Evolutionary conservation across 163 green algal genomes (phyloP).

Genomic region (Chlorella variabilis): DNA sequence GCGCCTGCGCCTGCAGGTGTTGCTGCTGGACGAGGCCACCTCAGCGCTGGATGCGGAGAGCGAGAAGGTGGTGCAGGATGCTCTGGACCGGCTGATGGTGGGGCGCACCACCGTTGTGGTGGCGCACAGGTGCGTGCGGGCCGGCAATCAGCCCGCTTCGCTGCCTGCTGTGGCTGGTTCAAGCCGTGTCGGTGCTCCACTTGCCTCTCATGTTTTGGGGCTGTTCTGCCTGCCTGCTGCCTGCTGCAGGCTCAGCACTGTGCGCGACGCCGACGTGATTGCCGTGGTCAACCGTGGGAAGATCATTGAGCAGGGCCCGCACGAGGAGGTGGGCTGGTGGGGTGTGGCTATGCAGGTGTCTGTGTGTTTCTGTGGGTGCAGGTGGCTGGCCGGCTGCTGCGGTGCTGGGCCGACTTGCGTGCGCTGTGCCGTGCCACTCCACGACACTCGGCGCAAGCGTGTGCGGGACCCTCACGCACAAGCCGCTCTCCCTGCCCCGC

Average conservation of each 20-base stretch:
- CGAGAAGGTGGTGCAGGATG: conserved; percentile 67
- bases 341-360: not conserved
- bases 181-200: too few species aligned
- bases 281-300: conserved; percentile 84
- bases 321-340: conserved; percentile 5
- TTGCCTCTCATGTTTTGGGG: too few species aligned
- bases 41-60: conserved; percentile 70
- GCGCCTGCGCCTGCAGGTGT: too few species aligned
- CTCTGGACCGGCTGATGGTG: conserved; percentile 59
- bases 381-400: too few species aligned
- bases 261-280: conserved; percentile 84
- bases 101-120: conserved; percentile 80
- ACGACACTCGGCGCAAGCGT: too few species aligned
- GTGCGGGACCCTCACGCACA: too few species aligned
- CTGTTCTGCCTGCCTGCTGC: not conserved
- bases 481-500: too few species aligned
- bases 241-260: conserved; percentile 74
- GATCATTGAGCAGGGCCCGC: conserved; percentile 72
- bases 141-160: not conserved
- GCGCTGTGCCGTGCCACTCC: too few species aligned
- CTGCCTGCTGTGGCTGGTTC: not conserved
- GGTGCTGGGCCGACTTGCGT: too few species aligned
- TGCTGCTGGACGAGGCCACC: conserved; percentile 58
- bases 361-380: too few species aligned
- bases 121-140: conserved; percentile 60